phyloP scores from a whole-genome alignment of 2,329 filamentous ascomycete species.

The Aspergillus novoparasiticus region DNA sequence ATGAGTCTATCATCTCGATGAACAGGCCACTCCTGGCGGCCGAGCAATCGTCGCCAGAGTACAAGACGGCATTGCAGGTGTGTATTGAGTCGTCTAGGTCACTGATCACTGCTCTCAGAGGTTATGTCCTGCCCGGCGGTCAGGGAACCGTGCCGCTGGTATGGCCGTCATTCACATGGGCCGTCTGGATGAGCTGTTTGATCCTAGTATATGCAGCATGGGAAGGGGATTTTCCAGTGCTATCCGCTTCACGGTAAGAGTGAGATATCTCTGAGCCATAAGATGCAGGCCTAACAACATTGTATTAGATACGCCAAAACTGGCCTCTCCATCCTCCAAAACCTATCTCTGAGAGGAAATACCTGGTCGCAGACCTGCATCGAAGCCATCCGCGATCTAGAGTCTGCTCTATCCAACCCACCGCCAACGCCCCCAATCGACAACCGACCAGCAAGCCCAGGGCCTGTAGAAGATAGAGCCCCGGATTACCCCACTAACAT shows the following conservation, averaged over 20 bases:
- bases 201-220: constrained; percentile 55
- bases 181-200: constrained; percentile 57
- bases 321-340: constrained; percentile 36
- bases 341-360: constrained; percentile 36
- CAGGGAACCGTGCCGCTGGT: constrained; percentile 36
- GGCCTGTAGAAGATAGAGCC: not conserved
- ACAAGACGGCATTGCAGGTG: constrained; percentile 53
- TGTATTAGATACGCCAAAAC: constrained; percentile 40
- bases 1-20: constrained; percentile 55
- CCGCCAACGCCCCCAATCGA: not conserved
- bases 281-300: not conserved
- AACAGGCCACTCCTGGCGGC: constrained; percentile 55
- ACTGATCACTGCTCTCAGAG: constrained; percentile 48
- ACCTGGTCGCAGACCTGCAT: constrained; percentile 45
- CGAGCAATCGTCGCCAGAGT: constrained; percentile 46
- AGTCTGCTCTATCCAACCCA: constrained; percentile 26
- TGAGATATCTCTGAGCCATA: not conserved
- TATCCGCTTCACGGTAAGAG: constrained; percentile 17
- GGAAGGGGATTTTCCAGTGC: constrained; percentile 45
- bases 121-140: constrained; percentile 21
- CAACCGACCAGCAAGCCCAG: constrained; percentile 1
- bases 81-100: constrained; percentile 55
- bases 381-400: constrained; percentile 39
- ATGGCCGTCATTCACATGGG: constrained; percentile 58
- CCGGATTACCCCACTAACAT: not conserved